These are phyloP conservation scores for Aspergillus uvarum DNA, from an alignment of 2,329 filamentous ascomycete genomes.

Conservation along the genomic window DNA sequence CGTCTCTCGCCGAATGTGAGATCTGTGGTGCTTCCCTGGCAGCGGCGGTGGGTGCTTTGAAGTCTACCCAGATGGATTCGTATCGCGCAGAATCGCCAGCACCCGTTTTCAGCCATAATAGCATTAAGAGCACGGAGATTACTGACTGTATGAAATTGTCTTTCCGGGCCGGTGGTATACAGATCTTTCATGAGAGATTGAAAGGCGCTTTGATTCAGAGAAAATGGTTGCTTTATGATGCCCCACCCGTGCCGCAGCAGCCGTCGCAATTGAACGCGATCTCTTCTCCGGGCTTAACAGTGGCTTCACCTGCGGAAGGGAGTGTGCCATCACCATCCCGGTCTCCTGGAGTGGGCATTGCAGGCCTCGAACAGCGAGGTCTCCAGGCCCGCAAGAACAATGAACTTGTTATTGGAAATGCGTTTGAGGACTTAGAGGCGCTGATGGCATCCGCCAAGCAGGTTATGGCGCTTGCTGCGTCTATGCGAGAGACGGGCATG, in stretches of 20 bases:
- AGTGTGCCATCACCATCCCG: slow-evolving; percentile 28
- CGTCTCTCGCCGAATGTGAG: slow-evolving; percentile 80
- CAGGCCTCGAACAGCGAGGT: slow-evolving; percentile 83
- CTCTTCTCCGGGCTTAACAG: slow-evolving; percentile 32
- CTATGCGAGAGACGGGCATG: slow-evolving; percentile 67
- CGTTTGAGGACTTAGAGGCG: slow-evolving; percentile 94
- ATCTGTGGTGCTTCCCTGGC: slow-evolving; percentile 80
- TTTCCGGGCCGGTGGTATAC: slow-evolving; percentile 84
- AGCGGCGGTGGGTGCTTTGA: slow-evolving; percentile 52
- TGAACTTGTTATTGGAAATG: slow-evolving; percentile 84
- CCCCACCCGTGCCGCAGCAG: slow-evolving; percentile 78
- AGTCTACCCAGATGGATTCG: slow-evolving; percentile 26
- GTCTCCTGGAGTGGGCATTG: slow-evolving; percentile 76
- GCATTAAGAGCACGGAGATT: slow-evolving; percentile 56
- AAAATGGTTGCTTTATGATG: slow-evolving; percentile 91
- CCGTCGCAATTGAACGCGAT: slow-evolving; percentile 42
- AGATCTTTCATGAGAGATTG: slow-evolving; percentile 83
- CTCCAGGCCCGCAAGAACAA: slow-evolving; percentile 87
- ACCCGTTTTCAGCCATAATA: slow-evolving; percentile 56
- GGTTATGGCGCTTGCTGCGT: slow-evolving; percentile 87
- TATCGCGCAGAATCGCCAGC: slow-evolving; percentile 73
- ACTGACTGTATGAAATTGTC: slow-evolving; percentile 84
- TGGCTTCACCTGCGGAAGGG: slow-evolving; percentile 21
- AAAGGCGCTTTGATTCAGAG: slow-evolving; percentile 86
- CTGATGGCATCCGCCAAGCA: slow-evolving; percentile 98